Evolutionary conservation across 2,329 filamentous ascomycete species (phyloP).

Genomic region (Ilyonectria sp.): DNA sequence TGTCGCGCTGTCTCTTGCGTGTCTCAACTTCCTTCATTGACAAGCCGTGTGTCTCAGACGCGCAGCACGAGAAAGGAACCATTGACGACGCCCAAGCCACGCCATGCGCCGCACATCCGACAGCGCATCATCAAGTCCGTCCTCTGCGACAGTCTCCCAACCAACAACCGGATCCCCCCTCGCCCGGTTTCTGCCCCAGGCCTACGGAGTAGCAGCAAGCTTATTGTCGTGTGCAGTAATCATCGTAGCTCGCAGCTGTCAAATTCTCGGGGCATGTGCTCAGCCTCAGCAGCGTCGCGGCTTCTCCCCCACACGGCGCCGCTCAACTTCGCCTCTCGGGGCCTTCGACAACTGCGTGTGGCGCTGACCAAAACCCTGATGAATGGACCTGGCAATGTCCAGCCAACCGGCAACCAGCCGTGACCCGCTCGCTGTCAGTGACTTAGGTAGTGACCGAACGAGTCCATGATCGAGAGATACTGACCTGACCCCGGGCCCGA

Average conservation of each 20-base stretch:
- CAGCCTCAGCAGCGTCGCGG: slow-evolving; percentile 13
- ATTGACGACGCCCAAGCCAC: not conserved
- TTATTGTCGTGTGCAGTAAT: not conserved
- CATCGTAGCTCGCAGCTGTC: not conserved
- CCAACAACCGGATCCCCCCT: too few species aligned
- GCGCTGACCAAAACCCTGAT: not conserved
- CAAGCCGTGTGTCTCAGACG: too few species aligned
- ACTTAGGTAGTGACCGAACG: slow-evolving; percentile 4
- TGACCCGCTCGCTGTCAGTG: not conserved
- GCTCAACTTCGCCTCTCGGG: not conserved
- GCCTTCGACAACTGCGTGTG: too few species aligned
- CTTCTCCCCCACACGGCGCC: slow-evolving; percentile 3
- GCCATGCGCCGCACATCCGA: not conserved
- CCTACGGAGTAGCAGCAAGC: not conserved
- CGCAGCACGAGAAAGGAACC: too few species aligned
- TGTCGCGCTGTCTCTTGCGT: too few species aligned
- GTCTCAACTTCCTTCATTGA: too few species aligned
- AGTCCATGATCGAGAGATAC: not conserved
- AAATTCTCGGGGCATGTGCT: not conserved
- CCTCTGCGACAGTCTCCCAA: too few species aligned
- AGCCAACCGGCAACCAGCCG: not conserved
- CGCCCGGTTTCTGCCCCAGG: not conserved
- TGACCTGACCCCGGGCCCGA: slow-evolving; percentile 14
- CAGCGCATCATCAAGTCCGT: not conserved
- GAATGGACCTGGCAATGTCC: not conserved